A percentile compares a stretch with the other conserved stretches of the same genome.
Conservation (phyloP, 2,329 filamentous ascomycete species). For the Epichloe gansuensis region DNA sequence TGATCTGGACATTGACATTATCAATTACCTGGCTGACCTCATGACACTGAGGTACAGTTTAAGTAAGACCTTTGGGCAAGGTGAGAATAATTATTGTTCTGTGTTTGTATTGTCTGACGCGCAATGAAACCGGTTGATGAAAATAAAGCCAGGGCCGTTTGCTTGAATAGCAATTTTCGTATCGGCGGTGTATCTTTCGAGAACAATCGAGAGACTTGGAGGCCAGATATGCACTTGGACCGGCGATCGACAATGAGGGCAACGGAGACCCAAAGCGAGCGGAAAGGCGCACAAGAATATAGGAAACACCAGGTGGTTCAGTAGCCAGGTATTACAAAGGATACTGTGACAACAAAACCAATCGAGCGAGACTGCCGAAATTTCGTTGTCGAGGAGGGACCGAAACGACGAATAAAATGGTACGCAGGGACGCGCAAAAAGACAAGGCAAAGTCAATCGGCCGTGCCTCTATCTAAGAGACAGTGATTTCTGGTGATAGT, state of each 20-base stretch:
- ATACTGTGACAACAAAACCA: conserved; percentile 13
- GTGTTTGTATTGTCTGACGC: conserved; percentile 3
- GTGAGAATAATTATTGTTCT: background rate
- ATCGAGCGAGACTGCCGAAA: background rate
- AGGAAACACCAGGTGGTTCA: conserved; percentile 11
- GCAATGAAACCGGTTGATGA: conserved; percentile 1
- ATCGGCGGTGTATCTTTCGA: background rate
- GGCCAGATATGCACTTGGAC: background rate
- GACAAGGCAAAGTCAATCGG: background rate
- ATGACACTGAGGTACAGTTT: conserved; percentile 6
- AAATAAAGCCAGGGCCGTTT: conserved; percentile 1
- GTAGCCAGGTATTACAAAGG: conserved; percentile 24
- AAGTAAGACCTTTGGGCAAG: background rate
- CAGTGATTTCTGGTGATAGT: background rate
- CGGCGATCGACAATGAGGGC: background rate
- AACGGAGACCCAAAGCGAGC: background rate
- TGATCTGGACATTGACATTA: conserved; percentile 84
- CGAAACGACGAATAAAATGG: background rate
- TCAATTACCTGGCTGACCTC: conserved; percentile 51
- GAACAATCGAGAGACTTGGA: background rate
- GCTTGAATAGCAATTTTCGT: background rate
- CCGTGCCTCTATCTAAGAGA: background rate
- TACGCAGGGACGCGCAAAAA: background rate
- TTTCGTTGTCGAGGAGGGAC: background rate
- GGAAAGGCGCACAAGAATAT: conserved; percentile 4